Percentiles rank a stretch among this genome's conserved stretches.
These are phyloP conservation scores for Aspergillus sp. DNA, from an alignment of 2,329 filamentous ascomycete species.

Conservation along the genomic window DNA sequence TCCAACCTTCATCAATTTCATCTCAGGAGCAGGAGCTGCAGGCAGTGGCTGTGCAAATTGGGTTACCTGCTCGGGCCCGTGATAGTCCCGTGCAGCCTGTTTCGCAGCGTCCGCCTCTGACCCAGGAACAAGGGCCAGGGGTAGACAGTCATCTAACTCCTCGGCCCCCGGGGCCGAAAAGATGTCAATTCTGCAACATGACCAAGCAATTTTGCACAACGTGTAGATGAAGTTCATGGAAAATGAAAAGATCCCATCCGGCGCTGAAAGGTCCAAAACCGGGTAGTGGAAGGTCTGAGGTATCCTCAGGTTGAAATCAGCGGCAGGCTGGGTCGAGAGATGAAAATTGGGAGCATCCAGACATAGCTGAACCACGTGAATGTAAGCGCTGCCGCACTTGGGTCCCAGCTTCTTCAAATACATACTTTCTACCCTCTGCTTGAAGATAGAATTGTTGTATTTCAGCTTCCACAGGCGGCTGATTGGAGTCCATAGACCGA, in stretches of 20 bases:
- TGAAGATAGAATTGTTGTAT: constrained; percentile 63
- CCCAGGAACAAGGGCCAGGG: constrained; percentile 39
- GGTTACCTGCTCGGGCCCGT: constrained; percentile 13
- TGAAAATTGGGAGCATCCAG: constrained; percentile 57
- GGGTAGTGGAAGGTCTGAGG: constrained; percentile 44
- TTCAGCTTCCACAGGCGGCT: constrained; percentile 64
- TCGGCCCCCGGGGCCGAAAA: constrained; percentile 41
- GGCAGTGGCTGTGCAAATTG: constrained; percentile 21
- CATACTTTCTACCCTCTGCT: constrained; percentile 61
- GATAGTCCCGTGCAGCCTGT: constrained; percentile 20
- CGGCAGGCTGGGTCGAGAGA: constrained; percentile 42
- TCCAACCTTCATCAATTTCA: constrained; percentile 23
- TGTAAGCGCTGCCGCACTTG: constrained; percentile 64
- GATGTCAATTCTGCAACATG: constrained; percentile 43
- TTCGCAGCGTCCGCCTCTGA: constrained; percentile 28
- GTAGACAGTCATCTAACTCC: constrained; percentile 43
- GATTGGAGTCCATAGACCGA: constrained; percentile 64
- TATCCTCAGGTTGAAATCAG: constrained; percentile 40
- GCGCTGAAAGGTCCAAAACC: constrained; percentile 41
- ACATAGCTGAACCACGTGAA: constrained; percentile 62
- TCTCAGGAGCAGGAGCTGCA: constrained; percentile 22
- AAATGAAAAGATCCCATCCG: constrained; percentile 42
- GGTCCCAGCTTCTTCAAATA: constrained; percentile 62
- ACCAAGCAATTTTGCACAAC: constrained; percentile 42
- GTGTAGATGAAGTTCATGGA: constrained; percentile 48